Conservation (phyloP, 2,329 filamentous ascomycete species). For the Penicillium sp. region DNA sequence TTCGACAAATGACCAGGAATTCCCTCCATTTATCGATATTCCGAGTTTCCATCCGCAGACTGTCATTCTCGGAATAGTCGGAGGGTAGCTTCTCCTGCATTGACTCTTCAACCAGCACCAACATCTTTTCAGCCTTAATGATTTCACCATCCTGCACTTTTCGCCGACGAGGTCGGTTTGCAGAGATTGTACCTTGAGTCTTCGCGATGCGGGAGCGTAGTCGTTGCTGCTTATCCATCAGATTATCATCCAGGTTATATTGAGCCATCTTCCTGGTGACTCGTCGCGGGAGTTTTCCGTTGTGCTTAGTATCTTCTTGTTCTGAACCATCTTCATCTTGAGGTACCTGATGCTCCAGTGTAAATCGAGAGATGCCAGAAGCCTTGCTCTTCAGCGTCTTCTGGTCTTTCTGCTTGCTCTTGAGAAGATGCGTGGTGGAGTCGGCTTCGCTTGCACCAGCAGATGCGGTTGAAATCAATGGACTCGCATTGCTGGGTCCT, state of each 20-base stretch:
- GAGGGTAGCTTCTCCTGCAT: constrained; percentile 52
- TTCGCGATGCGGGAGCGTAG: constrained; percentile 39
- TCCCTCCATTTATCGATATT: constrained; percentile 64
- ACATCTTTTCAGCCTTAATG: constrained; percentile 66
- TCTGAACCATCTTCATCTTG: constrained; percentile 26
- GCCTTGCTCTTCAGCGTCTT: constrained; percentile 16
- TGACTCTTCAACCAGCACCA: constrained; percentile 59
- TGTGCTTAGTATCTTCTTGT: constrained; percentile 14
- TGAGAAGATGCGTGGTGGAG: constrained; percentile 37
- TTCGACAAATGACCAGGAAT: constrained; percentile 60
- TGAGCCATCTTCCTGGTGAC: constrained; percentile 40
- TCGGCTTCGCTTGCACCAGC: constrained; percentile 30
- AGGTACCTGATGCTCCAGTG: constrained; percentile 36
- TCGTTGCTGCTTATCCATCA: constrained; percentile 41
- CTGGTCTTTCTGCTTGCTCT: constrained; percentile 23
- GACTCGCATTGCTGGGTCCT: constrained; percentile 19
- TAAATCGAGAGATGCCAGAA: constrained; percentile 17
- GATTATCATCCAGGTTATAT: constrained; percentile 46
- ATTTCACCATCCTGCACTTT: constrained; percentile 58
- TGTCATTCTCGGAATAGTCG: constrained; percentile 64
- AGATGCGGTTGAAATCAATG: constrained; percentile 20
- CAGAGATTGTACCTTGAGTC: constrained; percentile 37
- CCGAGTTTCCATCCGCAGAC: constrained; percentile 57
- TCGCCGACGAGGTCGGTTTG: constrained; percentile 34
- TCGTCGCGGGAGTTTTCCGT: constrained; percentile 16